Percentiles rank a stretch among this genome's conserved stretches.
These are phyloP conservation scores for Novymonas esmeraldas DNA, from an alignment of 208 protist genomes.

Conservation along the genomic window DNA sequence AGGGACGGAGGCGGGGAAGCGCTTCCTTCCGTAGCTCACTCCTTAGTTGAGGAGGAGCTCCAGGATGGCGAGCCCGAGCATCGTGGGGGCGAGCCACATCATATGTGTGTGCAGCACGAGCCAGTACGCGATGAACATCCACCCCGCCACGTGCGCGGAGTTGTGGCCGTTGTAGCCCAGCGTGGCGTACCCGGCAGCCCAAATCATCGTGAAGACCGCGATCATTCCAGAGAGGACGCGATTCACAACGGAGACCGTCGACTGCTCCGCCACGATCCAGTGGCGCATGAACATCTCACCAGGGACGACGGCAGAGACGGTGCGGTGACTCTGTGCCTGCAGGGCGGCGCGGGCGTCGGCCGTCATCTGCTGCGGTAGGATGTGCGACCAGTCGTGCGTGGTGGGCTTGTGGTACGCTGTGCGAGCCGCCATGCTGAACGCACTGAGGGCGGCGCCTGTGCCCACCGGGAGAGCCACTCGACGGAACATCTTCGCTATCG, in stretches of 20 bases:
- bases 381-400: constrained; percentile 78
- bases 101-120: constrained; percentile 85
- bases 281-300: constrained; percentile 94
- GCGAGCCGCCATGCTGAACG: constrained; percentile 37
- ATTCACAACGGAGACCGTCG: constrained; percentile 85
- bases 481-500: constrained; percentile 63
- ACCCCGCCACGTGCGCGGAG: constrained; percentile 73
- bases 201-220: constrained; percentile 80
- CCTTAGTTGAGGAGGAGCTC: constrained; percentile 85
- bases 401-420: constrained; percentile 68
- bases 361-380: constrained; percentile 56
- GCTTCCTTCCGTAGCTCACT: too few relatives aligned
- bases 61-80: constrained; percentile 43
- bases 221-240: constrained; percentile 88
- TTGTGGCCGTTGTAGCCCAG: constrained; percentile 90
- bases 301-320: constrained; percentile 84
- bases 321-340: constrained; percentile 59
- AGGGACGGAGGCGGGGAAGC: too few relatives aligned
- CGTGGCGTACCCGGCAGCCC: constrained; percentile 81
- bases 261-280: constrained; percentile 91
- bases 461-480: constrained; percentile 40
- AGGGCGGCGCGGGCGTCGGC: constrained; percentile 51
- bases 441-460: constrained; percentile 19
- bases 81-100: constrained; percentile 57
- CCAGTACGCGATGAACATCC: constrained; percentile 87